Percentiles rank a stretch among this genome's conserved stretches.
These are phyloP conservation scores for Trichoderma sp. DNA, from an alignment of 2,329 filamentous ascomycete genomes.

Conservation along the genomic window DNA sequence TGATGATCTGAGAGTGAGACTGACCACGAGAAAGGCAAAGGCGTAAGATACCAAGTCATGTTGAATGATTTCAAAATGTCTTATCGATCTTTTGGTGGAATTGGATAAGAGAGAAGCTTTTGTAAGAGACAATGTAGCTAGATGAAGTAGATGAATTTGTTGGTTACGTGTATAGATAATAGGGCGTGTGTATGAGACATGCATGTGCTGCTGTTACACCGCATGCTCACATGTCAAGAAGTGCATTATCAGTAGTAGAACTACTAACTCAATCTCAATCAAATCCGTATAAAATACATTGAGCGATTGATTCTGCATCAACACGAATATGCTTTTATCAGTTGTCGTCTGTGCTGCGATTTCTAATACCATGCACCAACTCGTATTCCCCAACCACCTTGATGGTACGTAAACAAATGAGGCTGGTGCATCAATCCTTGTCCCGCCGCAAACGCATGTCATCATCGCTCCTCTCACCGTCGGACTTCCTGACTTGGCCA, in stretches of 20 bases:
- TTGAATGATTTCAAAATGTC: neutral
- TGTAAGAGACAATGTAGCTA: neutral
- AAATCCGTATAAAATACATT: neutral
- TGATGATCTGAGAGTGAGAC: neutral
- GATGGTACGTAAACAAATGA: neutral
- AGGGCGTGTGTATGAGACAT: neutral
- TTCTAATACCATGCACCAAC: neutral
- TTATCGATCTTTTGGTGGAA: neutral
- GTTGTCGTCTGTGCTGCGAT: neutral
- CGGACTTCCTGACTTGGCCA: neutral
- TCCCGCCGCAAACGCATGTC: neutral
- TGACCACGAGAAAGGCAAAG: neutral
- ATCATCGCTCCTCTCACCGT: neutral
- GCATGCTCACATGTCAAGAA: neutral
- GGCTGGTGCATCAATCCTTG: neutral
- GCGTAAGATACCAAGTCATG: neutral
- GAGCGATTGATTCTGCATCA: neutral
- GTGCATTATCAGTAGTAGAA: neutral
- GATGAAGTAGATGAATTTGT: neutral
- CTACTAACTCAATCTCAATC: neutral
- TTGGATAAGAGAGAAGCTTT: neutral
- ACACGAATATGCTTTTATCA: neutral
- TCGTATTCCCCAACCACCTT: neutral
- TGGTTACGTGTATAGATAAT: neutral
- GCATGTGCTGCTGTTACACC: neutral